Evolutionary conservation across 305 asterid species (phyloP).

Genomic region (Lippia alba): DNA sequence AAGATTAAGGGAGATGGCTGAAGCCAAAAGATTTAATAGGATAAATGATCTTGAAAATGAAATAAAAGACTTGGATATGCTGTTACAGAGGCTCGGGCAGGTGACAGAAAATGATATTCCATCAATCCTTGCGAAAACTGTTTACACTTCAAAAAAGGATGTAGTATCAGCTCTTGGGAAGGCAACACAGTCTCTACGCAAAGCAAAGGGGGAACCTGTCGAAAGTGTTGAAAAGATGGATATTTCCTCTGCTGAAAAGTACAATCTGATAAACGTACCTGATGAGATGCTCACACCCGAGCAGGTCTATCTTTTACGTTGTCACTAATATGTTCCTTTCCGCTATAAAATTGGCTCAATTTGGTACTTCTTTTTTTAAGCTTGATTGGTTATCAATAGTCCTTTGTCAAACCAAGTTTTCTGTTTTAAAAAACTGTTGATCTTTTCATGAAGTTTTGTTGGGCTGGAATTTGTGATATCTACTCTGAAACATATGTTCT

Average conservation of each 20-base stretch:
- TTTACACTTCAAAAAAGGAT: slow-evolving; percentile 69
- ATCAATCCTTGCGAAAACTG: slow-evolving; percentile 65
- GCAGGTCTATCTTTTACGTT: slow-evolving; percentile 61
- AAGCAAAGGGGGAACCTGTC: slow-evolving; percentile 88
- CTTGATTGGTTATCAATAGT: slow-evolving; percentile 28
- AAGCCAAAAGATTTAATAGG: slow-evolving; percentile 84
- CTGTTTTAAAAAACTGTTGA: neutral
- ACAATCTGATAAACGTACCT: slow-evolving; percentile 74
- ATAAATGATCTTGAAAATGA: slow-evolving; percentile 95
- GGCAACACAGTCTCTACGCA: slow-evolving; percentile 81
- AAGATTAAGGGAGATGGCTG: slow-evolving; percentile 98
- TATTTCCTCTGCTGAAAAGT: slow-evolving; percentile 66
- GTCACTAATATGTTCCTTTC: slow-evolving; percentile 30
- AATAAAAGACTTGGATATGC: slow-evolving; percentile 76
- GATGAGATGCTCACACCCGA: slow-evolving; percentile 83
- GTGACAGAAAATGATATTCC: slow-evolving; percentile 60
- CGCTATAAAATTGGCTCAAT: slow-evolving; percentile 26
- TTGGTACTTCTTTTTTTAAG: slow-evolving; percentile 15
- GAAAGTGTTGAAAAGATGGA: slow-evolving; percentile 78
- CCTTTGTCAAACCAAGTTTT: slow-evolving; percentile 8
- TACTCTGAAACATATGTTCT: slow-evolving; percentile 28
- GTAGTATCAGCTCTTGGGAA: slow-evolving; percentile 75
- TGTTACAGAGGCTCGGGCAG: slow-evolving; percentile 66
- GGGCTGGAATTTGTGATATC: slow-evolving; percentile 19
- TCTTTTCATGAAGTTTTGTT: slow-evolving; percentile 9